phyloP scores from a whole-genome alignment of 306 rosid species.

The Fragaria vesca region DNA sequence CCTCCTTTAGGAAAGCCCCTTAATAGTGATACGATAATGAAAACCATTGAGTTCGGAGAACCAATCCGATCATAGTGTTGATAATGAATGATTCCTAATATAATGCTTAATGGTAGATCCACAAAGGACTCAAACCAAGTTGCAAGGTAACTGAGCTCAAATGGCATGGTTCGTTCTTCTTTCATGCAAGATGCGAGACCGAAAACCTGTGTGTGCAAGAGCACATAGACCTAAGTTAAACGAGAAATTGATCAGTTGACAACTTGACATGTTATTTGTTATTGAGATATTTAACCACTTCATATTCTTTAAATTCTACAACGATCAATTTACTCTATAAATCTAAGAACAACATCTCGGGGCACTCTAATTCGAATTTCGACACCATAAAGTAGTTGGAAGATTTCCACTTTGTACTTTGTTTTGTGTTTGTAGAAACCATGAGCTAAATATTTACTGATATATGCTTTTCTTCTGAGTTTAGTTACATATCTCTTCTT shows the following conservation, averaged over 20 bases:
- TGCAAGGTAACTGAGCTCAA: background rate
- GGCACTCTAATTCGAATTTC: background rate
- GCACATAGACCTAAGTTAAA: too few species aligned
- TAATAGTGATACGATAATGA: background rate
- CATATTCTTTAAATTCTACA: too few species aligned
- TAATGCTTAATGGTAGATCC: background rate
- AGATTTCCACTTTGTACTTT: background rate
- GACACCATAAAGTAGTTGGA: background rate
- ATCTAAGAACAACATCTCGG: background rate
- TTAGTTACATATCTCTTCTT: background rate
- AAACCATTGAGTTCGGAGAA: background rate
- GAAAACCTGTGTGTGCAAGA: too few species aligned
- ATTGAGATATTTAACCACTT: too few species aligned
- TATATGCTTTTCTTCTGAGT: background rate
- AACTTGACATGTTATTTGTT: too few species aligned
- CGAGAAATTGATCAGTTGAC: too few species aligned
- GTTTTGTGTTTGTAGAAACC: background rate
- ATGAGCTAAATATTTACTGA: background rate
- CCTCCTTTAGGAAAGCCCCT: too few species aligned
- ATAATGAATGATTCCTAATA: background rate
- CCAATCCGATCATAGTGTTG: background rate
- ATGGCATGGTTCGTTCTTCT: background rate
- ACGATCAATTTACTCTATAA: background rate
- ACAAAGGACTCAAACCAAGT: background rate
- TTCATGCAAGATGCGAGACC: background rate